Evolutionary conservation across 2,329 filamentous ascomycete genomes (phyloP).

Genomic region (Cordyceps javanica): DNA sequence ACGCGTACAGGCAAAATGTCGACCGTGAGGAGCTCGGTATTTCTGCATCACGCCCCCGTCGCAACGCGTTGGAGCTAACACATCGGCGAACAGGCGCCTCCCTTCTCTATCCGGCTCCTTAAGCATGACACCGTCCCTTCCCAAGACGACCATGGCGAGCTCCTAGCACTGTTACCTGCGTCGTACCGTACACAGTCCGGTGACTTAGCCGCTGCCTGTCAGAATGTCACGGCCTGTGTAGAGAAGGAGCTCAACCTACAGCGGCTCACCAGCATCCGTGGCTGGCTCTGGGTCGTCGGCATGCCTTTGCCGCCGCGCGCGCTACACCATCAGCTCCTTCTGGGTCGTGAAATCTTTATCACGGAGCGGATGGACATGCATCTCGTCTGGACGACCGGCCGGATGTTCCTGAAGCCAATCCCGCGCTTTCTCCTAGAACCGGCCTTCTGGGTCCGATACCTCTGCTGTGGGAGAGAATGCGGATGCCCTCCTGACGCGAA

Average conservation of each 20-base stretch:
- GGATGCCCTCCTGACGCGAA: neutral
- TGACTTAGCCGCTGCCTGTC: too few species aligned
- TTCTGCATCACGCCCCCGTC: neutral
- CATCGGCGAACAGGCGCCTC: neutral
- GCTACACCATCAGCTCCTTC: neutral
- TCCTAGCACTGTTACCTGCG: too few species aligned
- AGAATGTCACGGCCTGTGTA: too few species aligned
- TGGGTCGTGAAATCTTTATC: neutral
- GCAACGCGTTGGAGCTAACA: neutral
- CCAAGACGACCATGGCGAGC: neutral
- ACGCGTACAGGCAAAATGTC: neutral
- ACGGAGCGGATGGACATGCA: constrained; percentile 14
- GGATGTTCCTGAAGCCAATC: constrained; percentile 29
- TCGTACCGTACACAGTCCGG: too few species aligned
- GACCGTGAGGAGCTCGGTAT: neutral
- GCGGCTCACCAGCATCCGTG: neutral
- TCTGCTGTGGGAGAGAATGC: neutral
- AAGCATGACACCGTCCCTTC: neutral
- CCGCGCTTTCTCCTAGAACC: constrained; percentile 29
- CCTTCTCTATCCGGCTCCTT: neutral
- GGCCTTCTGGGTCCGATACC: neutral
- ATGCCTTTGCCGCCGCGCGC: neutral
- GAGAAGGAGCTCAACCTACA: neutral
- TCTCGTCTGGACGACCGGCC: constrained; percentile 21
- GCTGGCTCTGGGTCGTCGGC: neutral